Percentiles rank a stretch among this genome's conserved stretches.
These are phyloP conservation scores for Nakazawaea sp. DNA, from an alignment of 805 yeast species.

Conservation along the genomic window DNA sequence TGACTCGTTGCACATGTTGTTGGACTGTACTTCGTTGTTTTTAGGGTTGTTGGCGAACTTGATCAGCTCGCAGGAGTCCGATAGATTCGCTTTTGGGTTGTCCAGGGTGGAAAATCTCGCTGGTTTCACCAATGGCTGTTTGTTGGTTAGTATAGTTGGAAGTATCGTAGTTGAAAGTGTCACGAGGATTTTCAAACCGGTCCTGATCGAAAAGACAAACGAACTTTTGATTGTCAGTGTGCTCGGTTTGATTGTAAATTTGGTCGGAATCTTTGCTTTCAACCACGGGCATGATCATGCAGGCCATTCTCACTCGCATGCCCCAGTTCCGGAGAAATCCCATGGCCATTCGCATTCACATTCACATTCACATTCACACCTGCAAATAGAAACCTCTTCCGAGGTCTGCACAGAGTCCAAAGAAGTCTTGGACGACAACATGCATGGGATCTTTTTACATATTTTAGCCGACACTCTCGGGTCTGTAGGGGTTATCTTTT, in stretches of 20 bases:
- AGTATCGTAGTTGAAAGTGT: conserved; percentile 85
- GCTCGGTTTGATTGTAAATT: conserved; percentile 79
- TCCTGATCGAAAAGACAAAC: conserved; percentile 67
- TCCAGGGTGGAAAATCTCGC: conserved; percentile 84
- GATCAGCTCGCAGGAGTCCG: conserved; percentile 18
- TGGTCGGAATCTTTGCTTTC: conserved; percentile 92
- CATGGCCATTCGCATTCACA: conserved; percentile 24
- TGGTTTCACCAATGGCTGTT: conserved; percentile 91
- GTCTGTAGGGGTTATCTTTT: conserved; percentile 92
- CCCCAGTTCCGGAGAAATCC: conserved; percentile 29
- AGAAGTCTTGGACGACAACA: conserved; percentile 46
- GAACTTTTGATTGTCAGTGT: conserved; percentile 82
- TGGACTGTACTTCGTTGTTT: conserved; percentile 87
- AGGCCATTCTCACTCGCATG: conserved; percentile 30
- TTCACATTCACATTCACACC: conserved; percentile 17
- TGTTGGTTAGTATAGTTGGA: conserved; percentile 80
- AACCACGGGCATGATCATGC: conserved; percentile 69
- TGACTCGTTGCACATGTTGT: conserved; percentile 93
- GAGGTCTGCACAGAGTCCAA: conserved; percentile 12
- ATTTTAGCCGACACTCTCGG: conserved; percentile 95
- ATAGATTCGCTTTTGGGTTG: conserved; percentile 77
- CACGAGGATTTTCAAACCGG: conserved; percentile 75
- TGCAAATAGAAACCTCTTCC: conserved; percentile 13
- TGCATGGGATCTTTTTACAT: conserved; percentile 92
- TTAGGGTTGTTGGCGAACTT: conserved; percentile 85